A percentile compares a stretch with the other conserved stretches of the same genome.
Conservation (phyloP, 768 basidiomycete species). For the Lactarius hatsudake region DNA sequence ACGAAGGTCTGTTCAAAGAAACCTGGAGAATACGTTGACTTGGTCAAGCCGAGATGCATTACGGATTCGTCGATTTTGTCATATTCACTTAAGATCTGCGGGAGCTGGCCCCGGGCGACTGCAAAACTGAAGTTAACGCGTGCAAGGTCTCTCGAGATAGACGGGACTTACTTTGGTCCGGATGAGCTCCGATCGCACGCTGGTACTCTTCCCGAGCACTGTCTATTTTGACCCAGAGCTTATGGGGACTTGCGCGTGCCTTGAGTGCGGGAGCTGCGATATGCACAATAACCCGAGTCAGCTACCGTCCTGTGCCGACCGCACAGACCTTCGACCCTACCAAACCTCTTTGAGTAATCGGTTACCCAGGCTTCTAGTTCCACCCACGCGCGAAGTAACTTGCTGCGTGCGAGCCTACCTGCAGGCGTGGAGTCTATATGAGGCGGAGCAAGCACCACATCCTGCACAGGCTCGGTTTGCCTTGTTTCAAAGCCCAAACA, state of each 20-base stretch:
- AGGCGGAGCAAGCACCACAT: constrained; percentile 54
- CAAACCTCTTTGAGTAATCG: constrained; percentile 50
- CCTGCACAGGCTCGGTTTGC: constrained; percentile 32
- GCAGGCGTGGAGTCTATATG: constrained; percentile 45
- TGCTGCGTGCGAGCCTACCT: constrained; percentile 54
- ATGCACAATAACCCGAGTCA: background rate
- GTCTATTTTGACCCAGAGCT: constrained; percentile 51
- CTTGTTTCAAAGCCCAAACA: constrained; percentile 39
- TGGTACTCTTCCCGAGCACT: constrained; percentile 70
- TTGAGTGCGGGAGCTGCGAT: constrained; percentile 46
- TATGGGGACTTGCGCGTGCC: constrained; percentile 38
- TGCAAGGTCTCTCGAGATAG: background rate
- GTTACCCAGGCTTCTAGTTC: constrained; percentile 67
- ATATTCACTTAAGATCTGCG: constrained; percentile 42
- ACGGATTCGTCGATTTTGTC: constrained; percentile 42
- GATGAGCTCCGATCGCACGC: constrained; percentile 69
- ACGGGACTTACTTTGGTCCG: constrained; percentile 61
- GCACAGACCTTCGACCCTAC: constrained; percentile 36
- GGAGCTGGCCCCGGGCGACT: constrained; percentile 57
- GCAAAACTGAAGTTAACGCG: constrained; percentile 24
- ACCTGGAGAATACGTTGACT: constrained; percentile 65
- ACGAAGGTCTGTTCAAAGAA: constrained; percentile 23
- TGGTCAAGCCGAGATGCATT: constrained; percentile 60
- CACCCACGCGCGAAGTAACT: constrained; percentile 76
- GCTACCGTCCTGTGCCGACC: background rate